Evolutionary conservation across 1,139 yeast genomes (phyloP), one percentile per base, ranked within the genome.

Genomic region (Martiniozyma asiatica): DNA sequence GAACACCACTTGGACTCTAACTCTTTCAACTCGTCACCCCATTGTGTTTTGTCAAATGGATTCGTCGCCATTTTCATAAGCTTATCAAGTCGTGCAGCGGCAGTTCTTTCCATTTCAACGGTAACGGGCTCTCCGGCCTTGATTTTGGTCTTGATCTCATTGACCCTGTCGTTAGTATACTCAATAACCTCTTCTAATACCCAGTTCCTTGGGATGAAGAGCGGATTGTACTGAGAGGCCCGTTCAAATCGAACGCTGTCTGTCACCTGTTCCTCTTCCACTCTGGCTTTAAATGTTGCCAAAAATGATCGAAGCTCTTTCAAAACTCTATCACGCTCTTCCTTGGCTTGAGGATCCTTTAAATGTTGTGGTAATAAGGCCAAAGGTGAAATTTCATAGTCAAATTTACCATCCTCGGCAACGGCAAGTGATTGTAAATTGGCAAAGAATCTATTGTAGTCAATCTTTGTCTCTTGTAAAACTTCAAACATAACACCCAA

Each of bases 151-250:
- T 57, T 53, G 11, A 30, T 24, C 3, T 23, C 24, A 14, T 22
- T 13, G 5, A 38, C 8, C 15, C 30, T 30, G 8, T 28, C 34
- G 3, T 33, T 35, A 0, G 70, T 61, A 30, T 57, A 55, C 20
- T 65, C 61, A 32, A 82, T 77, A 1, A 84, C 95, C 38, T 85
- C 89, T 35, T 84, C 87, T 33, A 89, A 59, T 31, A 87, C 73
- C 89, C 94, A 84, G 41, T 76, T 80, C 37, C 89, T 65, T 11
- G 95, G 93, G 11, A 81, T 64, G 47, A 89, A 87, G 23, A 69
- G 48, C 3, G 98, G 98, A 47, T 89, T 89, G 32, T 58, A 62
- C 2, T 42, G 33, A 10, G 56, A 46, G 35, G 84, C 68, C 8
- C 61, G 44, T 4, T 40, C 42, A 5, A 43, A 43, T 24, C 80